These are phyloP conservation scores for Pichia sp. DNA, from an alignment of 1,139 yeast genomes.

Conservation along the genomic window DNA sequence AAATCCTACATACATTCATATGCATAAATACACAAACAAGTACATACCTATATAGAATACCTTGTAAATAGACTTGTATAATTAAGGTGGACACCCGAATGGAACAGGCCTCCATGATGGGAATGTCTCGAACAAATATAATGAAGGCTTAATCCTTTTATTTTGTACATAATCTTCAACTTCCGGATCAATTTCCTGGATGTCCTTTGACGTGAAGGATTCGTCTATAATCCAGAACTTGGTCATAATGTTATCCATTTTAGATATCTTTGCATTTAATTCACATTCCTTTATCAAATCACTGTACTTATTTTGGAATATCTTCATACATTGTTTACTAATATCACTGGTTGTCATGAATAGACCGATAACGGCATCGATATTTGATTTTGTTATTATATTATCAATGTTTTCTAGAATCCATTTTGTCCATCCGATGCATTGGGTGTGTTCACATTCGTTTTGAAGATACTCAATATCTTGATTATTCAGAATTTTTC, in stretches of 20 bases:
- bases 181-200: slow-evolving; percentile 5
- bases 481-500: background rate
- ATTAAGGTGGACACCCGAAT: slow-evolving; percentile 36
- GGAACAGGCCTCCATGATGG: slow-evolving; percentile 46
- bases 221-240: slow-evolving; percentile 23
- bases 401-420: slow-evolving; percentile 13
- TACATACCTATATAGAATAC: background rate
- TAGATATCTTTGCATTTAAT: slow-evolving; percentile 6
- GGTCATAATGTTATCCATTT: slow-evolving; percentile 14
- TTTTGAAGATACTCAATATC: slow-evolving; percentile 9
- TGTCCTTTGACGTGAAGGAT: background rate
- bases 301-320: slow-evolving; percentile 3
- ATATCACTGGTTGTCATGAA: slow-evolving; percentile 7
- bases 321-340: slow-evolving; percentile 8
- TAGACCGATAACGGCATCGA: slow-evolving; percentile 1
- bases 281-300: background rate
- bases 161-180: slow-evolving; percentile 7
- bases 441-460: slow-evolving; percentile 11
- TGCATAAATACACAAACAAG: background rate
- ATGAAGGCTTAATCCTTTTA: background rate
- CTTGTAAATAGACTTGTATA: background rate
- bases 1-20: too few species aligned
- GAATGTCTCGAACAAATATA: slow-evolving; percentile 33
- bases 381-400: slow-evolving; percentile 2
- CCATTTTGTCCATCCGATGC: slow-evolving; percentile 15